Conservation (phyloP, 2,329 filamentous ascomycete genomes). For the Diaporthe vaccinii region DNA sequence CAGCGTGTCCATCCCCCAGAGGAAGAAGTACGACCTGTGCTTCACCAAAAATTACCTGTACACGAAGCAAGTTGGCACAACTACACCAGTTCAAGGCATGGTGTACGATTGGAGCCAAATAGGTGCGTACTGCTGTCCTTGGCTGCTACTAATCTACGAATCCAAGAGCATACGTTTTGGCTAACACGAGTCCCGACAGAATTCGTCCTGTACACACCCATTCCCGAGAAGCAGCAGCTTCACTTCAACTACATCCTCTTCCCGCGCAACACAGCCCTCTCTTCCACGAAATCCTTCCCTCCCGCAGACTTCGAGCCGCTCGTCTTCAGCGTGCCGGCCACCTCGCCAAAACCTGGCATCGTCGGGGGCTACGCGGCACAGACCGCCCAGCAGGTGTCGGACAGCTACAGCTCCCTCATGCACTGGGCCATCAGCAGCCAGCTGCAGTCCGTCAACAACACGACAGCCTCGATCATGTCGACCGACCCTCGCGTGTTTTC, state of each 20-base stretch:
- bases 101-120: conserved; percentile 73
- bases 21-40: conserved; percentile 77
- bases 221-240: conserved; percentile 74
- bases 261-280: conserved; percentile 64
- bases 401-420: conserved; percentile 70
- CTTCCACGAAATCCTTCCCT: conserved; percentile 49
- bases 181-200: conserved; percentile 55
- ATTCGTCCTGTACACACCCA: conserved; percentile 73
- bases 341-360: conserved; percentile 71
- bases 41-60: conserved; percentile 73
- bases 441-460: conserved; percentile 63
- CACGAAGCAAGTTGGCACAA: conserved; percentile 65
- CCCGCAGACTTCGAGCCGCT: conserved; percentile 65
- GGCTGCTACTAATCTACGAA: background rate
- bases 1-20: conserved; percentile 75
- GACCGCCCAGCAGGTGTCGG: conserved; percentile 67
- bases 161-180: too few species aligned
- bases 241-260: conserved; percentile 77
- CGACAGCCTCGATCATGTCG: conserved; percentile 60
- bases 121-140: conserved; percentile 57
- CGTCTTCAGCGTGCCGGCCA: conserved; percentile 73
- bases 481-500: conserved; percentile 70
- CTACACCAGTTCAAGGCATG: conserved; percentile 65
- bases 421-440: conserved; percentile 71
- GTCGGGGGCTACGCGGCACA: conserved; percentile 65